Evolutionary conservation across 768 basidiomycete genomes (phyloP).

Genomic region (Cytidiella melzeri): DNA sequence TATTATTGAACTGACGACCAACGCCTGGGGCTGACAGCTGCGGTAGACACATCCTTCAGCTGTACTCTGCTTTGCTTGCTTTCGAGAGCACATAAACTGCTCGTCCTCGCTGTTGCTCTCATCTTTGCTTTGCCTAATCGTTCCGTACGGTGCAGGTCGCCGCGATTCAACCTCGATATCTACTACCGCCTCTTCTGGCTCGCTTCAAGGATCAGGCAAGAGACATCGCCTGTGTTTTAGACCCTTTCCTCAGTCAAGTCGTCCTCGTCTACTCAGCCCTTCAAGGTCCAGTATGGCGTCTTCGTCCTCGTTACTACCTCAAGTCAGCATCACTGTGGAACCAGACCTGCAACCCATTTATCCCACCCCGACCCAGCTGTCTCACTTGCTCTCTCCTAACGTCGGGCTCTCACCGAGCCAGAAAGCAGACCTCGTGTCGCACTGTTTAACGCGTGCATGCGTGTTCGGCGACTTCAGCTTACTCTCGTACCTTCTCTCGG

Average conservation of each 20-base stretch:
- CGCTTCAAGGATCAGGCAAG: too few species aligned
- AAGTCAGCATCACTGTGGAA: conserved; percentile 59
- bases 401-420: conserved; percentile 65
- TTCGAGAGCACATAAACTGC: neutral
- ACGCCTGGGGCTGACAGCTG: too few species aligned
- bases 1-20: too few species aligned
- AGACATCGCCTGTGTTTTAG: too few species aligned
- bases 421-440: conserved; percentile 62
- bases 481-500: conserved; percentile 65
- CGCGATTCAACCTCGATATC: neutral
- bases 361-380: conserved; percentile 58
- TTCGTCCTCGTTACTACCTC: conserved; percentile 21
- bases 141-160: neutral
- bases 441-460: conserved; percentile 71
- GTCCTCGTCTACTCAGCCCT: neutral
- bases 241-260: too few species aligned
- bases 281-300: neutral
- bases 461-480: conserved; percentile 71
- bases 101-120: neutral
- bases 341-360: conserved; percentile 79
- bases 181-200: too few species aligned
- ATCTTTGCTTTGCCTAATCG: too few species aligned
- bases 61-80: neutral
- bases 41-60: neutral
- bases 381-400: conserved; percentile 55